Evolutionary conservation across 768 basidiomycete genomes (phyloP).

Genomic region (Boletus pseudopeckii): DNA sequence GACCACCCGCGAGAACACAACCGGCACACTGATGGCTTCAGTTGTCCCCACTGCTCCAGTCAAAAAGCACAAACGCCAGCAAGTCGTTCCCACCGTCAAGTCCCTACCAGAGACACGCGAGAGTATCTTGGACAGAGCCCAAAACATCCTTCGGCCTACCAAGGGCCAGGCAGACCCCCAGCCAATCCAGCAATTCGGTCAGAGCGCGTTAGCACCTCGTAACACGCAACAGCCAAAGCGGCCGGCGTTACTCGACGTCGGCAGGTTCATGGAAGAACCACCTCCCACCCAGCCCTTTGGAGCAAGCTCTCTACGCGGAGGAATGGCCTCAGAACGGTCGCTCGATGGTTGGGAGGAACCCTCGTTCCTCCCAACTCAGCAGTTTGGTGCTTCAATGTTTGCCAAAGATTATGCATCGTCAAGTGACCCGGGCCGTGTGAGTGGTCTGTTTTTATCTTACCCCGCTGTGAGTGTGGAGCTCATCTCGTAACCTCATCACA

Average conservation of each 20-base stretch:
- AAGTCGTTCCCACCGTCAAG: conserved; percentile 42
- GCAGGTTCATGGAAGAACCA: conserved; percentile 8
- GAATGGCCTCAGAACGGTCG: not conserved
- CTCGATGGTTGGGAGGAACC: not conserved
- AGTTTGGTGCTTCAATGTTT: conserved; percentile 13
- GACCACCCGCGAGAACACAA: not conserved
- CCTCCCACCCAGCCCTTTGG: conserved; percentile 40
- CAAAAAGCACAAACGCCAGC: conserved; percentile 41
- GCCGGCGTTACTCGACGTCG: not conserved
- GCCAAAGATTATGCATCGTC: conserved; percentile 12
- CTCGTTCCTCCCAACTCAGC: not conserved
- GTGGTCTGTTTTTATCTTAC: not conserved
- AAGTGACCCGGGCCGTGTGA: conserved; percentile 4
- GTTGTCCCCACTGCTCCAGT: conserved; percentile 46
- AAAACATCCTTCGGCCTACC: conserved; percentile 29
- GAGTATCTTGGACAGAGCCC: conserved; percentile 39
- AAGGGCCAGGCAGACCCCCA: conserved; percentile 5
- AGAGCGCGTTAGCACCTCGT: conserved; percentile 27
- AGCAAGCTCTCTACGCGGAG: conserved; percentile 33
- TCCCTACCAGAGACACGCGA: conserved; percentile 46
- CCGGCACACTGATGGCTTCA: conserved; percentile 50
- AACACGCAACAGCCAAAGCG: not conserved
- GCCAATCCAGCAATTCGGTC: conserved; percentile 34
- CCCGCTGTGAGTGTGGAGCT: not conserved
- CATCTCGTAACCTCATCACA: not conserved